Evolutionary conservation across 768 basidiomycete species (phyloP).

Genomic region (Russula vinacea): DNA sequence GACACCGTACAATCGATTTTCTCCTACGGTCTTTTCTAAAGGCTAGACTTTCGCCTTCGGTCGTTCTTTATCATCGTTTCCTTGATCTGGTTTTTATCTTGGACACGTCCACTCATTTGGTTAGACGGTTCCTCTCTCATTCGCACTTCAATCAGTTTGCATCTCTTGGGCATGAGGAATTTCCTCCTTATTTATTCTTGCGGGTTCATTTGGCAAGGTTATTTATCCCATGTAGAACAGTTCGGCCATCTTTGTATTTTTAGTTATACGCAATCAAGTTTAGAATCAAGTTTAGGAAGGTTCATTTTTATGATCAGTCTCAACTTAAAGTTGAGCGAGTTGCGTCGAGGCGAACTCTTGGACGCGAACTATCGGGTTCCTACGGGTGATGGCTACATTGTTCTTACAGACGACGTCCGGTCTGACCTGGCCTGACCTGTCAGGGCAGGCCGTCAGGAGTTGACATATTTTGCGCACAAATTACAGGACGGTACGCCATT

Average conservation of each 20-base stretch:
- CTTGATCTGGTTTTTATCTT: not conserved
- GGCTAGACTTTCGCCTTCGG: not conserved
- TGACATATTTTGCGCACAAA: not conserved
- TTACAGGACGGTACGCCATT: too few species aligned
- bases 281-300: too few species aligned
- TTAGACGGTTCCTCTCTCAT: not conserved
- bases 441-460: not conserved
- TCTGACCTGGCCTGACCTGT: not conserved
- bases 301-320: not conserved
- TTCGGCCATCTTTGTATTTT: not conserved
- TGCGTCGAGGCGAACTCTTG: too few species aligned
- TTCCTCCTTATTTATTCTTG: not conserved
- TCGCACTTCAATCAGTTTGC: not conserved
- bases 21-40: not conserved
- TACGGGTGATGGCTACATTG: not conserved
- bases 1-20: not conserved
- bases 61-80: not conserved
- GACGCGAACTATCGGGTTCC: too few species aligned
- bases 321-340: not conserved
- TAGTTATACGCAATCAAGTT: slow-evolving; percentile 2
- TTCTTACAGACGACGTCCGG: too few species aligned
- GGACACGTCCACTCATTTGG: slow-evolving; percentile 10
- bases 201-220: not conserved
- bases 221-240: not conserved
- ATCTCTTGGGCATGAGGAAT: not conserved